Conservation (phyloP, 1,284 basidiomycete species). For the Cutaneotrichosporon dermatis region DNA sequence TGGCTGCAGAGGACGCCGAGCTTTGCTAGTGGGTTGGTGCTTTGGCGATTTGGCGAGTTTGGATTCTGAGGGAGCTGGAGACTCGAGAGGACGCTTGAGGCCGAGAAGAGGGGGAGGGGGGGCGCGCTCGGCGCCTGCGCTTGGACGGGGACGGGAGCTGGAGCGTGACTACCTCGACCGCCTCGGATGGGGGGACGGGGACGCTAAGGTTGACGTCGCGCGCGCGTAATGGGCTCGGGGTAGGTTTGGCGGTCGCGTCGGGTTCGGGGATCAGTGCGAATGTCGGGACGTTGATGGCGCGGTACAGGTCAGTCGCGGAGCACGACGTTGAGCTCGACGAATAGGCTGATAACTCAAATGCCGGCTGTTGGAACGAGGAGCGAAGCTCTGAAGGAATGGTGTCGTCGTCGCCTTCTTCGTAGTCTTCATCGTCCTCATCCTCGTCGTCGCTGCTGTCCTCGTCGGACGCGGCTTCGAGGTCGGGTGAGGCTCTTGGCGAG, state of each 20-base stretch:
- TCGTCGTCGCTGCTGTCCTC: conserved; percentile 2
- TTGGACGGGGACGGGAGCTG: too few relatives aligned
- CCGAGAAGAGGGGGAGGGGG: neutral
- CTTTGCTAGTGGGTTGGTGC: too few relatives aligned
- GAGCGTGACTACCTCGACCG: too few relatives aligned
- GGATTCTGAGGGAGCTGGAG: too few relatives aligned
- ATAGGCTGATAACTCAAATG: neutral
- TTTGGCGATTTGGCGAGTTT: too few relatives aligned
- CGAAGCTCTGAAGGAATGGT: neutral
- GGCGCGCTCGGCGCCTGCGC: too few relatives aligned
- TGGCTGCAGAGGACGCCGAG: too few relatives aligned
- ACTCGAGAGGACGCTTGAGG: neutral
- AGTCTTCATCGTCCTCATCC: neutral
- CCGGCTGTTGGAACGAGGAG: neutral
- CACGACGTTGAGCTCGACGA: neutral
- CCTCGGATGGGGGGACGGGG: neutral
- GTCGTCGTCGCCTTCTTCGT: neutral
- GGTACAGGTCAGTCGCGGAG: neutral
- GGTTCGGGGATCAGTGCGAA: conserved; percentile 7
- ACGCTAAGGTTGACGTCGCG: neutral
- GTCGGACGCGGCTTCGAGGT: neutral
- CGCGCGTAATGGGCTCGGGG: neutral
- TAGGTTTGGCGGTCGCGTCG: too few relatives aligned
- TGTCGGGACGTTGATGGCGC: conserved; percentile 8
- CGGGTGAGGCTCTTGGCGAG: too few relatives aligned